Conservation (phyloP, 768 basidiomycete species). For the Epithele typhae region DNA sequence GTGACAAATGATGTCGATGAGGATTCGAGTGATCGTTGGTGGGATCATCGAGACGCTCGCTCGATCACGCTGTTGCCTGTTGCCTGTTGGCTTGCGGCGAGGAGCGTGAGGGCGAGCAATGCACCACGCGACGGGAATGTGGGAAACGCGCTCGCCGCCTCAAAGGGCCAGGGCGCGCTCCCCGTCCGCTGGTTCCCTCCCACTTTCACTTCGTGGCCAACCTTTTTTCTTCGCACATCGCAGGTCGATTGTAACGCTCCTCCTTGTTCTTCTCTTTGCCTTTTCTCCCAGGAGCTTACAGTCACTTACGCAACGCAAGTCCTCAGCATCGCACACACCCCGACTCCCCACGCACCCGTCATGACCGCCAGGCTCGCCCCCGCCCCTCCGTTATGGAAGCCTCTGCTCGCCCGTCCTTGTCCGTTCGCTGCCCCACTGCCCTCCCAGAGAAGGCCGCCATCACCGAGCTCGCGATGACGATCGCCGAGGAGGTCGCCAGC, state of each 20-base stretch:
- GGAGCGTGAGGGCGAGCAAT: constrained; percentile 7
- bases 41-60: constrained; percentile 10
- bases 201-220: constrained; percentile 12
- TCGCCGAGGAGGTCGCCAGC: constrained; percentile 29
- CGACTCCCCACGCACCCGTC: constrained; percentile 12
- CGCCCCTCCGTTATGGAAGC: constrained; percentile 14
- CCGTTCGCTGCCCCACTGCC: constrained; percentile 10
- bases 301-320: constrained; percentile 16
- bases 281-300: constrained; percentile 13
- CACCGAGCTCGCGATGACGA: constrained; percentile 27
- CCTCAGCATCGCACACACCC: constrained; percentile 14
- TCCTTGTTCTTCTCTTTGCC: background rate
- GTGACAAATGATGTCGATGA: too few relatives aligned
- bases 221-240: constrained; percentile 17
- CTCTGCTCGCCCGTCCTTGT: constrained; percentile 15
- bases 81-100: constrained; percentile 1
- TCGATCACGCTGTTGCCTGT: constrained; percentile 9
- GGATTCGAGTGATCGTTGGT: constrained; percentile 9
- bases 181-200: constrained; percentile 10
- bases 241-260: constrained; percentile 19
- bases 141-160: constrained; percentile 2
- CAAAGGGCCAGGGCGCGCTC: constrained; percentile 1
- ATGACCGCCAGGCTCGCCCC: constrained; percentile 24
- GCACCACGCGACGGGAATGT: constrained; percentile 1
- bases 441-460: constrained; percentile 10